Base-by-base conservation (phyloP, 163 green algal genomes). In the Chlamydomonas reinhardtii region DNA sequence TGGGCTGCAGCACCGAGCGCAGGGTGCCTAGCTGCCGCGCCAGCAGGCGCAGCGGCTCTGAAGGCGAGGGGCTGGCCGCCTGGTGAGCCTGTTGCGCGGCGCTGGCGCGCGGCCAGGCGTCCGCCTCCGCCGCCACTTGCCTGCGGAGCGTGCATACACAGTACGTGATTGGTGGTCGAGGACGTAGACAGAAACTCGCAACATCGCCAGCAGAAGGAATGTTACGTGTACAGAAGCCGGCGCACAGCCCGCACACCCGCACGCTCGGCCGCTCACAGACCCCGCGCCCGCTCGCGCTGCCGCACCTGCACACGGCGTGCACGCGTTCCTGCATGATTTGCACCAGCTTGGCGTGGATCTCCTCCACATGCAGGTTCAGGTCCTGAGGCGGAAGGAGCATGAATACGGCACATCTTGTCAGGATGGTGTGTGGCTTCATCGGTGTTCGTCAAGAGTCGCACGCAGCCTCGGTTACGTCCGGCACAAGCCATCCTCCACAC, bases 341-440 rank as follows among this genome's bases (percentile, higher is more conserved):
- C 31, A 99, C 95, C 70, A 99, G 93, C 94, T 99, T 99, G 90
- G 82, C 89, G 90, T 98, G 95, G 71, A 99, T 95, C 92, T 98
- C 95, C 43, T 95, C 93, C 59, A 94, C 91, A 90, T 99, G 97
- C n/a, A 96, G 87, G 19, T 74, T 86, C 66, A 98, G 91, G 89
- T 99, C 97, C 93, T 97, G 91, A 14, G n/a, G 52, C 24, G 22
- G 48, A 9, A 34, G 43, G 24, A 2, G 25, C 62, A 69, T 17
- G 25, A n/a, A n/a, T n/a, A n/a, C n/a, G n/a, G n/a, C n/a, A n/a
- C n/a, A n/a, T n/a, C n/a, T n/a, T n/a, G n/a, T n/a, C n/a, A n/a
- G n/a, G n/a, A n/a, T n/a, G n/a, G n/a, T n/a, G n/a, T n/a, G n/a
- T n/a, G n/a, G n/a, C n/a, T n/a, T n/a, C n/a, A n/a, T n/a, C n/a